Percentiles rank a stretch among this genome's conserved stretches.
phyloP scores from a whole-genome alignment of 257 asterid genomes.

The Rhazya stricta region DNA sequence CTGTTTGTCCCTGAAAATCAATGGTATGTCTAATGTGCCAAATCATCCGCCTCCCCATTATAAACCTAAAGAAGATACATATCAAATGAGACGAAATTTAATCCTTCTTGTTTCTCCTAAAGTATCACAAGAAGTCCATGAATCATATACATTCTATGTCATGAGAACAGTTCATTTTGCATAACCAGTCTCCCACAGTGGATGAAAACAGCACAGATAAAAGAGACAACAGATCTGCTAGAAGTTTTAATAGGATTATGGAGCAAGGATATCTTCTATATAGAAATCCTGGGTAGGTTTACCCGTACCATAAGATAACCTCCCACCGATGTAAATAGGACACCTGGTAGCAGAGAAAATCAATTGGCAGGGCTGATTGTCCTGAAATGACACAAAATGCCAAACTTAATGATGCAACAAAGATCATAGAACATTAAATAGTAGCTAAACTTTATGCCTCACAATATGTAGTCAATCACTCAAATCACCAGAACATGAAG shows the following conservation, averaged over 20 bases:
- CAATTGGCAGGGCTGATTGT: conserved; percentile 49
- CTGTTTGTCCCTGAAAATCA: background rate
- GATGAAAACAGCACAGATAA: background rate
- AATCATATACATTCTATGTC: background rate
- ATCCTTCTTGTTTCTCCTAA: background rate
- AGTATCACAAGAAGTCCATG: background rate
- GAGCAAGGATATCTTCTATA: background rate
- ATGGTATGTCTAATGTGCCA: background rate
- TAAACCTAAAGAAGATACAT: background rate
- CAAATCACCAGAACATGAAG: background rate
- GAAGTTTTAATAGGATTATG: background rate
- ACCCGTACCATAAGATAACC: conserved; percentile 84
- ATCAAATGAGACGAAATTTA: background rate
- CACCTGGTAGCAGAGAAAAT: conserved; percentile 50
- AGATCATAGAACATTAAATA: background rate
- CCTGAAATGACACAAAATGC: conserved; percentile 41
- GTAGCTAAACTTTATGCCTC: too few species aligned
- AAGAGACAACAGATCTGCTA: background rate
- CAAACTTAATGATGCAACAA: conserved; percentile 8
- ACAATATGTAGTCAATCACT: background rate
- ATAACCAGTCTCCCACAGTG: background rate
- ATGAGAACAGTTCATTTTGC: background rate
- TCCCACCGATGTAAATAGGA: conserved; percentile 80
- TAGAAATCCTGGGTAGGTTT: background rate
- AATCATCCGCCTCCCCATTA: background rate